Evolutionary conservation across 805 yeast genomes (phyloP).

Genomic region (Ascoidea rubescens): DNA sequence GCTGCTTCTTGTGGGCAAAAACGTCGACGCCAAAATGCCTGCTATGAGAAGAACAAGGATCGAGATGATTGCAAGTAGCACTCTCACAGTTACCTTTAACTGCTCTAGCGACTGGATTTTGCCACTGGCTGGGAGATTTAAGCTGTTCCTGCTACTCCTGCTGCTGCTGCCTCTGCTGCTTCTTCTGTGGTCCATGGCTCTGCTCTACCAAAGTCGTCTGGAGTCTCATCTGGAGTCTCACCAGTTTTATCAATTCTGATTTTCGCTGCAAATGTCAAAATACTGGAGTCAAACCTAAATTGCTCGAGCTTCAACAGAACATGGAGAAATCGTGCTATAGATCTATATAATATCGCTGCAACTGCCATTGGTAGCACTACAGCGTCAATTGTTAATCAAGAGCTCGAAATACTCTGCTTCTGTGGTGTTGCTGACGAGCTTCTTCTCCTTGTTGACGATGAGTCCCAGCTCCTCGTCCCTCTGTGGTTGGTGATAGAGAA

Average conservation of each 20-base stretch:
- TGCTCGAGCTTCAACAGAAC: background rate
- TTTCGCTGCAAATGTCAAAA: background rate
- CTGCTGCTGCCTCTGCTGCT: constrained; percentile 9
- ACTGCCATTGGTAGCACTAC: background rate
- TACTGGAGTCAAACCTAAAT: background rate
- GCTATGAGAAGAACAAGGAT: too few relatives aligned
- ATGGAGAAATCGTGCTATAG: background rate
- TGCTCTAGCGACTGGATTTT: background rate
- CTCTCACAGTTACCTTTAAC: too few relatives aligned
- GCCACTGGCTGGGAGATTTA: constrained; percentile 1
- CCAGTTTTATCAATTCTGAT: background rate
- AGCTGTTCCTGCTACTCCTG: constrained; percentile 7
- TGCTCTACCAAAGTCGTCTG: background rate
- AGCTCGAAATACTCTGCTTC: background rate
- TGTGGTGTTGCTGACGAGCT: background rate
- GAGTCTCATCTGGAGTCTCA: background rate
- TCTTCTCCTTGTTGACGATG: background rate
- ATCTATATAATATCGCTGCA: background rate
- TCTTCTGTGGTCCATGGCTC: background rate
- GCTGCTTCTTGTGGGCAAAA: background rate
- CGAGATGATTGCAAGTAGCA: too few relatives aligned
- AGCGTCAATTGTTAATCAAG: too few relatives aligned
- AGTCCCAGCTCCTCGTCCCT: background rate
- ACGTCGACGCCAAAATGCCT: too few relatives aligned
- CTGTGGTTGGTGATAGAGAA: constrained; percentile 8